Evolutionary conservation across 768 basidiomycete species (phyloP).

Genomic region (Rhizopogon vesiculosus): DNA sequence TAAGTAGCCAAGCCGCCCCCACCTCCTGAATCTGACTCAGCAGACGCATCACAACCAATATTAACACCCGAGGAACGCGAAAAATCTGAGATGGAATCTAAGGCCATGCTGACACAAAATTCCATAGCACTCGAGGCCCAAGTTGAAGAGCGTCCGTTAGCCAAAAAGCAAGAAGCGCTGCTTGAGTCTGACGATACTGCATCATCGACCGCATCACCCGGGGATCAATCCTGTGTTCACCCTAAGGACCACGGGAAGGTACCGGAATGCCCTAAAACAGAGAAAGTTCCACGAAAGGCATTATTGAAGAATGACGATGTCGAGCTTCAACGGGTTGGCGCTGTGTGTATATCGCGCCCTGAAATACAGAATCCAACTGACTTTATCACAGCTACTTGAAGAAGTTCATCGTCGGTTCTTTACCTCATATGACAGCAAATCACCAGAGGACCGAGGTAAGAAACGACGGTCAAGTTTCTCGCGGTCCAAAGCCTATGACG

Average conservation of each 20-base stretch:
- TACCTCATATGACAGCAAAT: slow-evolving; percentile 49
- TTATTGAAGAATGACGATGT: slow-evolving; percentile 83
- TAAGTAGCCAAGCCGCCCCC: slow-evolving; percentile 16
- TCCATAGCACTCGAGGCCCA: slow-evolving; percentile 78
- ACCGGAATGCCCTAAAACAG: slow-evolving; percentile 26
- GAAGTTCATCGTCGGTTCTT: slow-evolving; percentile 81
- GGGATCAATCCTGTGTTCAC: slow-evolving; percentile 6
- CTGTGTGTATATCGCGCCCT: slow-evolving; percentile 40
- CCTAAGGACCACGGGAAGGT: slow-evolving; percentile 11
- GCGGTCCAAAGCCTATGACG: slow-evolving; percentile 53
- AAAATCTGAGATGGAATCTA: slow-evolving; percentile 39
- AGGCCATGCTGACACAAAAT: slow-evolving; percentile 63
- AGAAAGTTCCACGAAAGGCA: slow-evolving; percentile 58
- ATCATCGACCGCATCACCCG: background rate
- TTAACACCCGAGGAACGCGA: slow-evolving; percentile 37
- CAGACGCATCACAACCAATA: slow-evolving; percentile 6
- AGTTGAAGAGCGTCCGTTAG: slow-evolving; percentile 80
- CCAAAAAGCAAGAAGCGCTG: slow-evolving; percentile 81
- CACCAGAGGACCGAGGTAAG: slow-evolving; percentile 22
- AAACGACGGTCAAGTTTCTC: slow-evolving; percentile 18
- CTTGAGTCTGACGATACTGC: slow-evolving; percentile 38
- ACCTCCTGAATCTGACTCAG: slow-evolving; percentile 12
- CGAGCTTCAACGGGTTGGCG: slow-evolving; percentile 75
- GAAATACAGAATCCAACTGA: background rate
- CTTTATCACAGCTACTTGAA: slow-evolving; percentile 58